A percentile compares a stretch with the other conserved stretches of the same genome.
Evolutionary conservation across 192 early-diverging fungal species (phyloP).

Genomic region (Coemansia sp.): DNA sequence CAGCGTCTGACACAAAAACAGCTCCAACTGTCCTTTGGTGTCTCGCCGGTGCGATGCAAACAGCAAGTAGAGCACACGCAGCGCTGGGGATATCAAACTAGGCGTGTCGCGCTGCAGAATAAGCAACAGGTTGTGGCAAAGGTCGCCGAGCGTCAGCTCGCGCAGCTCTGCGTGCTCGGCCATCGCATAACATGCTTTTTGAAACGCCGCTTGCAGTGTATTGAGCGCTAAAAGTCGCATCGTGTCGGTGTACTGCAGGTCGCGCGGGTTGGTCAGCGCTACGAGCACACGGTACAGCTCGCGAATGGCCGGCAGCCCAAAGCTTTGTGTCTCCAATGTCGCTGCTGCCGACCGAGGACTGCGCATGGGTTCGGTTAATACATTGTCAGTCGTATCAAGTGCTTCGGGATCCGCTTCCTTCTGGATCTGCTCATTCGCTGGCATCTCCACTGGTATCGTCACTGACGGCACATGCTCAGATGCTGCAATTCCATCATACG

Average conservation of each 20-base stretch:
- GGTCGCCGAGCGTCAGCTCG: constrained; percentile 74
- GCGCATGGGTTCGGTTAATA: neutral
- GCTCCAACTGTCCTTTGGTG: constrained; percentile 48
- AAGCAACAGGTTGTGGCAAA: constrained; percentile 84
- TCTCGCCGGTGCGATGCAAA: constrained; percentile 43
- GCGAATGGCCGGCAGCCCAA: constrained; percentile 80
- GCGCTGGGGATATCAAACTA: constrained; percentile 29
- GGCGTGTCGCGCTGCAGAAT: constrained; percentile 53
- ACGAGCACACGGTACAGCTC: constrained; percentile 91
- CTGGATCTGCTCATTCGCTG: neutral
- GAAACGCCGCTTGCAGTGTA: constrained; percentile 83
- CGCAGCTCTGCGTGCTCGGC: constrained; percentile 61
- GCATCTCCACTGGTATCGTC: neutral
- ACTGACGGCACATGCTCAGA: neutral
- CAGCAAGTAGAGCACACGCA: constrained; percentile 58
- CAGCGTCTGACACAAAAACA: constrained; percentile 51
- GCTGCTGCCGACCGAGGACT: neutral
- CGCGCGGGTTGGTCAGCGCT: constrained; percentile 84
- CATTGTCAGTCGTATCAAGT: neutral
- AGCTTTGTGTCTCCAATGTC: constrained; percentile 10
- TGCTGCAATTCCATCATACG: neutral
- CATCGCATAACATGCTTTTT: constrained; percentile 80
- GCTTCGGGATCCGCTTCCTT: neutral
- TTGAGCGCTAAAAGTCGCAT: constrained; percentile 87
- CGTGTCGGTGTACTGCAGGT: constrained; percentile 90